Percentiles rank a stretch among this genome's conserved stretches.
phyloP scores from a whole-genome alignment of 2,329 filamentous ascomycete genomes.

The Ambrosiella xylebori region DNA sequence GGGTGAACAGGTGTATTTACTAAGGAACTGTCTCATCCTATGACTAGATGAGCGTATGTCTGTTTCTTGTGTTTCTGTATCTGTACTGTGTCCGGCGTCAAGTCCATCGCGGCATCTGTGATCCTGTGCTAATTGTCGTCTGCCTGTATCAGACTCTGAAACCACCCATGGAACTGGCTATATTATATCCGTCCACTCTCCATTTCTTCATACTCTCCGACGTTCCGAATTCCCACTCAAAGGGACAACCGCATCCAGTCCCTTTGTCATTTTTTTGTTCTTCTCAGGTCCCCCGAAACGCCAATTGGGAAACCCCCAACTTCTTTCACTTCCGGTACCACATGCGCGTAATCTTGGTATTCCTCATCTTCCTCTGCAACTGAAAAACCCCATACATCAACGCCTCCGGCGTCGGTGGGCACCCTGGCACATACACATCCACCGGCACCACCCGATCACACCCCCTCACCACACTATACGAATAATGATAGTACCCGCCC shows the following conservation, averaged over 20 bases:
- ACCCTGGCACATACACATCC: constrained; percentile 65
- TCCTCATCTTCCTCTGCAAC: constrained; percentile 58
- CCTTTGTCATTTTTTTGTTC: too few relatives aligned
- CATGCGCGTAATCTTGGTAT: constrained; percentile 36
- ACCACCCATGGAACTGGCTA: neutral
- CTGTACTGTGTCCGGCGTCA: neutral
- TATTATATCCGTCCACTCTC: too few relatives aligned
- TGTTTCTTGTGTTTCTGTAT: constrained; percentile 1
- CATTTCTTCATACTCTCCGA: too few relatives aligned
- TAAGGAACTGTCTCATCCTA: neutral
- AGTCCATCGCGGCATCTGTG: neutral
- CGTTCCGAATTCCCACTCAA: too few relatives aligned
- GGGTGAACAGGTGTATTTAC: neutral
- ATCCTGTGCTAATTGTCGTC: neutral
- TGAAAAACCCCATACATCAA: constrained; percentile 54
- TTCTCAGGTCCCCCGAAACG: neutral
- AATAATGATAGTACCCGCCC: constrained; percentile 76
- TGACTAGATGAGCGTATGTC: neutral
- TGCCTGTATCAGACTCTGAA: constrained; percentile 5
- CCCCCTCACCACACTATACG: constrained; percentile 58
- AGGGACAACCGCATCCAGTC: too few relatives aligned
- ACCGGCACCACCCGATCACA: constrained; percentile 65
- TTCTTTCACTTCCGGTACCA: constrained; percentile 37
- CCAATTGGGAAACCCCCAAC: neutral
- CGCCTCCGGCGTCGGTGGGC: constrained; percentile 45